Evolutionary conservation across 2,329 filamentous ascomycete species (phyloP), one percentile per base, ranked within the genome.

Genomic region (Xylogone sp.): DNA sequence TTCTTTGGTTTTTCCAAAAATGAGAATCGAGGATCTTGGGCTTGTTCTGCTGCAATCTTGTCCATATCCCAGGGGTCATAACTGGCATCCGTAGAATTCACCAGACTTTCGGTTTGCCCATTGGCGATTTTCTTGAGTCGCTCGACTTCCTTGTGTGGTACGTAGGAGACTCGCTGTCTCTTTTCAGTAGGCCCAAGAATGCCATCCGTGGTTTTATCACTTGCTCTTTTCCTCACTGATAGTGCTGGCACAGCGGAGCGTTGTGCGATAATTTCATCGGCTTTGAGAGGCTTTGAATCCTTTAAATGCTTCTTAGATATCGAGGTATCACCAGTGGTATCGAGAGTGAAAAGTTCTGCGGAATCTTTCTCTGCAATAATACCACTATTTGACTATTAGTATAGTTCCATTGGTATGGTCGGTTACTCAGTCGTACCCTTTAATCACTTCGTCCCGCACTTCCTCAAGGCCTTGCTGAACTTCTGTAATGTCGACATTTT

Each of bases 401-500:
- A 48, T 52, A 43, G 20, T 18, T 29, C 20, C 52, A 27, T 21
- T 43, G 5, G 21, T 34, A 45, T 49, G 43, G 24, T 46, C 24
- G 6, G n/a, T n/a, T 31, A 27, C 21, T 39, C 39, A 43, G 45
- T 49, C 64, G 54, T 77, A 93, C 90, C 94, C 94, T 76, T 86
- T 81, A 59, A 96, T 94, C 55, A 97, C 87, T 74, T 97, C 88
- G 53, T 95, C 87, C 63, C 94, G 90, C 59, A 95, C 75, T 64
- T 88, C 80, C 56, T 91, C 86, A 29, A 99, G 81, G 54, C 94
- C 94, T 49, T 87, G 75, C 63, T 93, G 81, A 21, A 99, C 82
- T 56, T 96, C 86, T 22, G 89, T 87, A 56, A 97, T 82, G 71
- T 99, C 90, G 70, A 99, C 90, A 73, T 99, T 96, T 71, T 97